These are phyloP conservation scores for Austroboletus niveus DNA, from an alignment of 1,284 basidiomycete genomes.

Conservation along the genomic window DNA sequence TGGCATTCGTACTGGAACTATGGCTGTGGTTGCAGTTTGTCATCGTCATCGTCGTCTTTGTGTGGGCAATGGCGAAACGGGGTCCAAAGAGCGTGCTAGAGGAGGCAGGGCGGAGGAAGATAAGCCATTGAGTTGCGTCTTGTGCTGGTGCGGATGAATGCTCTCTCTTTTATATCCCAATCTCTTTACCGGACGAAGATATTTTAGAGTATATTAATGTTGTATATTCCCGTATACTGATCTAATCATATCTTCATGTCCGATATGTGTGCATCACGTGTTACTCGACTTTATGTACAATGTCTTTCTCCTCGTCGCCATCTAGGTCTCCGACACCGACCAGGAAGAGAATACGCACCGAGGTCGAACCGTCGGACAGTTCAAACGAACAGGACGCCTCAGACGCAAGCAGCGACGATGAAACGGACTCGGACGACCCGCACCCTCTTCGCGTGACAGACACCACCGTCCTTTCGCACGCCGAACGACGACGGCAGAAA, in stretches of 20 bases:
- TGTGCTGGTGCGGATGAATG: slow-evolving; percentile 3
- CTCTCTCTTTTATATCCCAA: slow-evolving; percentile 3
- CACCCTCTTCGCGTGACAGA: slow-evolving; percentile 10
- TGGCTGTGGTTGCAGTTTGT: slow-evolving; percentile 81
- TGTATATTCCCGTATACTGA: slow-evolving; percentile 17
- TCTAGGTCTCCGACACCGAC: slow-evolving; percentile 7
- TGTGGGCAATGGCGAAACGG: slow-evolving; percentile 73
- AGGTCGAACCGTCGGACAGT: slow-evolving; percentile 9
- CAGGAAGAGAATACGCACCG: slow-evolving; percentile 22
- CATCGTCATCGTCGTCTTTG: slow-evolving; percentile 68
- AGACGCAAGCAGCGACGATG: slow-evolving; percentile 8
- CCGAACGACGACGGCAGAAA: slow-evolving; percentile 64
- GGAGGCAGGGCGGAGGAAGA: slow-evolving; percentile 47
- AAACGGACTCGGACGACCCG: slow-evolving; percentile 9
- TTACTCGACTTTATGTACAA: background rate
- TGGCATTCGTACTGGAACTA: slow-evolving; percentile 58
- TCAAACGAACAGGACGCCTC: slow-evolving; percentile 1
- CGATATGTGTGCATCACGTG: slow-evolving; percentile 9
- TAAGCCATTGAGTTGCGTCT: slow-evolving; percentile 5
- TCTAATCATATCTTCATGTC: slow-evolving; percentile 13
- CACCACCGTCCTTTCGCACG: slow-evolving; percentile 61
- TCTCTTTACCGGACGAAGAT: slow-evolving; percentile 8
- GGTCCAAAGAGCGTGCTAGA: slow-evolving; percentile 68
- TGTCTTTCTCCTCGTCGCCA: too few species aligned
- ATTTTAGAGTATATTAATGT: slow-evolving; percentile 29